Evolutionary conservation across 1,284 basidiomycete genomes (phyloP).

Genomic region (Moniliella sp.): DNA sequence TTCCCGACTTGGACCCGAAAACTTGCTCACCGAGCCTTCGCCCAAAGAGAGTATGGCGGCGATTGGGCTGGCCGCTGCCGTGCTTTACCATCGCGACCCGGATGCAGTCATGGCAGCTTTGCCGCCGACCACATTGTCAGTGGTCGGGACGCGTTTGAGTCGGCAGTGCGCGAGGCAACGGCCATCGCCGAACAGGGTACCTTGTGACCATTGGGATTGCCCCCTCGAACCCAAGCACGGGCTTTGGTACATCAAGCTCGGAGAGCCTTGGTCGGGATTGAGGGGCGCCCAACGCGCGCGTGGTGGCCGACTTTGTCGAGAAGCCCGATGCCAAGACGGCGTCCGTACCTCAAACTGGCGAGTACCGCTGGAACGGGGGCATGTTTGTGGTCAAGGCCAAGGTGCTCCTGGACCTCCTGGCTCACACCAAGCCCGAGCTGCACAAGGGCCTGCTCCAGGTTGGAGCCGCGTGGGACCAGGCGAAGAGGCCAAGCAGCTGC

Average conservation of each 20-base stretch:
- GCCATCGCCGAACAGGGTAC: conserved; percentile 24
- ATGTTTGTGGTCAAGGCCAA: conserved; percentile 33
- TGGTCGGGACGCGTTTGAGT: conserved; percentile 30
- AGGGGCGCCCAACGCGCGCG: conserved; percentile 25
- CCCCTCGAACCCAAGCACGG: conserved; percentile 28
- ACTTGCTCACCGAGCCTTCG: conserved; percentile 26
- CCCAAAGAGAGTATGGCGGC: conserved; percentile 31
- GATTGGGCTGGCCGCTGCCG: conserved; percentile 29
- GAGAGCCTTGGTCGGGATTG: conserved; percentile 13
- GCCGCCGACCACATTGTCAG: conserved; percentile 33
- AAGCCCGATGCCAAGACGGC: conserved; percentile 33
- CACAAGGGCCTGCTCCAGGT: conserved; percentile 21
- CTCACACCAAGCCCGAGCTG: conserved; percentile 20
- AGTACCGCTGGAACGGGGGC: conserved; percentile 33
- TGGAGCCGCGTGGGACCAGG: conserved; percentile 22
- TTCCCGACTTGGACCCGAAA: conserved; percentile 15
- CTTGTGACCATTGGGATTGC: conserved; percentile 33
- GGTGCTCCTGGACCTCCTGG: conserved; percentile 17
- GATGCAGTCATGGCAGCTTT: conserved; percentile 31
- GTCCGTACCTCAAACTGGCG: conserved; percentile 21
- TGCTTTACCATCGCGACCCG: conserved; percentile 21
- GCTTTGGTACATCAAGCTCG: conserved; percentile 34
- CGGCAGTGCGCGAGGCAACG: conserved; percentile 28
- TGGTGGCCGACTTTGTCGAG: conserved; percentile 32
- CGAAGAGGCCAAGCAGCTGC: conserved; percentile 4